Conservation (phyloP, 1,284 basidiomycete genomes). For the Fistulinella cinereoalba region DNA sequence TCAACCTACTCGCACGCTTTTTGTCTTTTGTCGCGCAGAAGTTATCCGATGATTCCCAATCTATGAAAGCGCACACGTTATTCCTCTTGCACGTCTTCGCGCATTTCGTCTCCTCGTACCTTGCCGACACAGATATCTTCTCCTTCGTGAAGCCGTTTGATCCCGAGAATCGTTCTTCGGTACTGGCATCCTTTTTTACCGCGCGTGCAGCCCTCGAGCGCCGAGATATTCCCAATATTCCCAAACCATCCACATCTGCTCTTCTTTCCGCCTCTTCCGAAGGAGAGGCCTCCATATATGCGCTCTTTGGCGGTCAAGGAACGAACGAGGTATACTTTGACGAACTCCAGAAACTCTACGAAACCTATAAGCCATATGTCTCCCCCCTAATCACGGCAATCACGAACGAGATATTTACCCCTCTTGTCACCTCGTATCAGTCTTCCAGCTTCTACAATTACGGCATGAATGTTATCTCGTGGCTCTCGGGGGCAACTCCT, state of each 20-base stretch:
- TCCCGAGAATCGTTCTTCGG: conserved; percentile 69
- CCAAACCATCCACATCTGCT: conserved; percentile 66
- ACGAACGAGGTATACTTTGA: conserved; percentile 98
- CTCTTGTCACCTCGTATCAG: conserved; percentile 66
- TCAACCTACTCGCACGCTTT: conserved; percentile 80
- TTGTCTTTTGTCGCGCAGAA: conserved; percentile 69
- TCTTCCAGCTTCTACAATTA: conserved; percentile 72
- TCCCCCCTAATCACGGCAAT: conserved; percentile 65
- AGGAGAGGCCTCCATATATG: conserved; percentile 82
- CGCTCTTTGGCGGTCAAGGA: conserved; percentile 97
- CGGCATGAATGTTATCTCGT: conserved; percentile 80
- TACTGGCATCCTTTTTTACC: conserved; percentile 80
- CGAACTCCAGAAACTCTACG: conserved; percentile 89
- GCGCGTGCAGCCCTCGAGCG: conserved; percentile 74
- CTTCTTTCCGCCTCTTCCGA: conserved; percentile 70
- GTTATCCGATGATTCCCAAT: conserved; percentile 53
- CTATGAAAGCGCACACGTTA: conserved; percentile 56
- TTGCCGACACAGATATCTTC: conserved; percentile 76
- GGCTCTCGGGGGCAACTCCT: conserved; percentile 72
- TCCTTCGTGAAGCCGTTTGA: conserved; percentile 76
- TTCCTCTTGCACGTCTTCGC: conserved; percentile 73
- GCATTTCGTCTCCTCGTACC: conserved; percentile 77
- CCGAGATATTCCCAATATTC: conserved; percentile 56
- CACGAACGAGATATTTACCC: conserved; percentile 66
- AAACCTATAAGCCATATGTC: conserved; percentile 88